A percentile compares a stretch with the other conserved stretches of the same genome.
These are phyloP conservation scores for Eucalyptus tenuipes DNA, from an alignment of 345 rosid genomes.

Conservation along the genomic window DNA sequence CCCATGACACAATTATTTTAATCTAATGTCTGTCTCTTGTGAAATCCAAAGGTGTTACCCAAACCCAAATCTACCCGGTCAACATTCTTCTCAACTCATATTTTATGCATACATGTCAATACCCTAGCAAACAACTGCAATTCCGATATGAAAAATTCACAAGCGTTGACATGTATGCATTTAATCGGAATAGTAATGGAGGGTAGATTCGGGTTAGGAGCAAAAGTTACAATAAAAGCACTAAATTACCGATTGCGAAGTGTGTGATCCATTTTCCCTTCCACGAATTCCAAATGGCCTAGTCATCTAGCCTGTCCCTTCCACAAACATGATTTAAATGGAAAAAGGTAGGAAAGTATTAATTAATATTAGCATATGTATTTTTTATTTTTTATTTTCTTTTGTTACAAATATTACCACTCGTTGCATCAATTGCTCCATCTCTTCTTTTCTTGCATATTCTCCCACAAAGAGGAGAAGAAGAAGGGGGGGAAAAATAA, in stretches of 20 bases:
- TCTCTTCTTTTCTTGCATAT: background rate
- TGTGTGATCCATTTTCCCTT: background rate
- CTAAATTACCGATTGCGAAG: background rate
- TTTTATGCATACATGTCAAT: background rate
- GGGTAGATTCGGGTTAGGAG: background rate
- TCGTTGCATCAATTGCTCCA: background rate
- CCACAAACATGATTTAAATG: background rate
- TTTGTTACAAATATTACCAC: background rate
- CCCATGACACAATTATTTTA: background rate
- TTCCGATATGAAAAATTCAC: background rate
- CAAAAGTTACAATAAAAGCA: background rate
- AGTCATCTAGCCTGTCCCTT: background rate
- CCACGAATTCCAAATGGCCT: background rate
- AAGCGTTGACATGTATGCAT: background rate
- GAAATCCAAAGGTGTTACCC: background rate
- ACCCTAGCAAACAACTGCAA: accelerated
- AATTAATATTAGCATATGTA: background rate
- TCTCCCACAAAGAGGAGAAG: background rate
- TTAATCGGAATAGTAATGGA: accelerated
- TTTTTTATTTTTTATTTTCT: background rate
- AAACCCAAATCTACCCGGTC: background rate
- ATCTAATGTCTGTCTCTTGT: accelerated
- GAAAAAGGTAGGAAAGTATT: background rate
- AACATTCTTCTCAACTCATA: background rate
- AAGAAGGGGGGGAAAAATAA: background rate